These are phyloP conservation scores for Alnus glutinosa DNA, from an alignment of 306 rosid species.

Conservation along the genomic window DNA sequence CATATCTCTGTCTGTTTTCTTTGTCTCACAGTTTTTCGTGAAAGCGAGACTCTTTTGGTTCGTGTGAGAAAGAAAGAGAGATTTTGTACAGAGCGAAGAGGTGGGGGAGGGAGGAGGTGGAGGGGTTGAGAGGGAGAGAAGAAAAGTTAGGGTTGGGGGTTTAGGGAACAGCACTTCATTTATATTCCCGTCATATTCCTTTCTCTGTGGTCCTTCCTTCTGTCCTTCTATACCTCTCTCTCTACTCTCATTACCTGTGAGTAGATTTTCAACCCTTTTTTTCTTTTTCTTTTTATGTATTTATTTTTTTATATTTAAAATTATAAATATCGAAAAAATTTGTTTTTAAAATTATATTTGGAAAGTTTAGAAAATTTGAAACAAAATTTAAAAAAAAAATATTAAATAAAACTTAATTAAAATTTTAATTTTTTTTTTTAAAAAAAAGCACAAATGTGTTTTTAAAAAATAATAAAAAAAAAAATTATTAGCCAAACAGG, in stretches of 20 bases:
- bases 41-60: neutral
- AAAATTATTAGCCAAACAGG: too few species aligned
- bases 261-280: neutral
- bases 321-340: too few species aligned
- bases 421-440: too few species aligned
- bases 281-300: neutral
- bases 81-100: neutral
- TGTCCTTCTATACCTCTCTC: neutral
- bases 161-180: constrained; percentile 31
- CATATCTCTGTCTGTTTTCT: constrained; percentile 28
- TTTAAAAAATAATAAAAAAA: too few species aligned
- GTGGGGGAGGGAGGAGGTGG: neutral
- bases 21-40: neutral
- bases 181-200: constrained; percentile 7
- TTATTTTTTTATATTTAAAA: too few species aligned
- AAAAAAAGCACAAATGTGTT: too few species aligned
- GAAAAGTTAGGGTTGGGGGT: constrained; percentile 43
- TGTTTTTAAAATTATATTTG: too few species aligned
- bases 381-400: too few species aligned
- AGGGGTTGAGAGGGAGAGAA: neutral
- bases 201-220: neutral
- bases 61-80: neutral
- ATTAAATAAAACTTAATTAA: too few species aligned
- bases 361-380: too few species aligned
- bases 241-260: too few species aligned